Conservation (phyloP, 139 green algal species). For the Mychonastes homosphaera region DNA sequence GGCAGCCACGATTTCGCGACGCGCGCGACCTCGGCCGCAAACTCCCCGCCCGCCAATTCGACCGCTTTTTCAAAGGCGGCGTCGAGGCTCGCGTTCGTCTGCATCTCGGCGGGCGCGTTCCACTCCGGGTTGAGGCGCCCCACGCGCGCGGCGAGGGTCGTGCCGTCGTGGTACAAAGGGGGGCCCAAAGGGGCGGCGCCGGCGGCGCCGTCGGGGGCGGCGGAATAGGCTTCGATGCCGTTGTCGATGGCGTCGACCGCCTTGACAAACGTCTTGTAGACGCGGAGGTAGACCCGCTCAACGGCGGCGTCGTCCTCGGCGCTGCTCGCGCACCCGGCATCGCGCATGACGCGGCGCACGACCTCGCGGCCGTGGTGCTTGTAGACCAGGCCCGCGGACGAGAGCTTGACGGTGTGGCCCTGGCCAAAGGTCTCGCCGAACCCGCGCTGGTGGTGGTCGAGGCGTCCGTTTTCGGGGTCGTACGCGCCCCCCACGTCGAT, state of each 20-base stretch:
- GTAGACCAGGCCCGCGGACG: slow-evolving; percentile 55
- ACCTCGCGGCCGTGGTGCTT: slow-evolving; percentile 73
- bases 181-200: not conserved
- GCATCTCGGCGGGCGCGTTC: slow-evolving; percentile 34
- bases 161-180: slow-evolving; percentile 72
- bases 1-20: slow-evolving; percentile 71
- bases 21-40: slow-evolving; percentile 57
- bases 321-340: slow-evolving; percentile 25
- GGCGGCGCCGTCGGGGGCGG: slow-evolving; percentile 1
- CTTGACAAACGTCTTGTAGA: slow-evolving; percentile 96
- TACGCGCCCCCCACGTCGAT: slow-evolving; percentile 91
- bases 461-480: slow-evolving; percentile 39
- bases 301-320: slow-evolving; percentile 47
- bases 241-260: slow-evolving; percentile 94
- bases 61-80: slow-evolving; percentile 69
- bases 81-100: slow-evolving; percentile 37
- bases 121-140: slow-evolving; percentile 68
- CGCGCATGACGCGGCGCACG: slow-evolving; percentile 19
- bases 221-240: slow-evolving; percentile 61
- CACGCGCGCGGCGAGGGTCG: slow-evolving; percentile 67
- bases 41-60: slow-evolving; percentile 60
- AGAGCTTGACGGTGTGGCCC: slow-evolving; percentile 59
- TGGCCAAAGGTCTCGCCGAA: slow-evolving; percentile 69
- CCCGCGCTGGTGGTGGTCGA: slow-evolving; percentile 90
- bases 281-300: slow-evolving; percentile 61